These are phyloP conservation scores for Gossypium laxum DNA, from an alignment of 441 rosid genomes.

Conservation along the genomic window DNA sequence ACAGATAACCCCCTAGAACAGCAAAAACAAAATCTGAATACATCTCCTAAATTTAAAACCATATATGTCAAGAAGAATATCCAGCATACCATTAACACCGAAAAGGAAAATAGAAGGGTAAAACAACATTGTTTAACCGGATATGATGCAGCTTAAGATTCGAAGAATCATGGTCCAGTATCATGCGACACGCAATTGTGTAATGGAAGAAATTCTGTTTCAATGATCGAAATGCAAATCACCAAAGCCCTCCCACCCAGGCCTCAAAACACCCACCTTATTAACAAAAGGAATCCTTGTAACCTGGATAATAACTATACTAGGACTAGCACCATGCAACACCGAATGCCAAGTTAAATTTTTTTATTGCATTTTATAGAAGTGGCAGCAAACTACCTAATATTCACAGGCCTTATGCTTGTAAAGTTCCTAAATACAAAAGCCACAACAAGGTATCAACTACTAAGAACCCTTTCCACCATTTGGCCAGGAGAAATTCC, in stretches of 20 bases:
- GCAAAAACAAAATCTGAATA: slow-evolving; percentile 20
- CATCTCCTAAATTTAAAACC: not conserved
- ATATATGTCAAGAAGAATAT: not conserved
- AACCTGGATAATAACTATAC: not conserved
- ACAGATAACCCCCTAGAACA: slow-evolving; percentile 61
- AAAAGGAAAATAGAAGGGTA: not conserved
- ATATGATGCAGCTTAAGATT: not conserved
- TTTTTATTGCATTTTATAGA: not conserved
- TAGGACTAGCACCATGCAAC: not conserved
- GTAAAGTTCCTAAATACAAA: slow-evolving; percentile 2
- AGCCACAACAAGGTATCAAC: not conserved
- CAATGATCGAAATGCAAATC: not conserved
- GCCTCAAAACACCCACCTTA: not conserved
- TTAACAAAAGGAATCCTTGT: not conserved
- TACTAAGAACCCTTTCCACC: not conserved
- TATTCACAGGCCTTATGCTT: not conserved
- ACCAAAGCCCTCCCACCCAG: not conserved
- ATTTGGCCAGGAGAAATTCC: slow-evolving; percentile 1
- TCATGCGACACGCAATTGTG: not conserved
- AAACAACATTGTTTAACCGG: not conserved
- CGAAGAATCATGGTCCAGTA: not conserved
- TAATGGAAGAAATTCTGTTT: not conserved
- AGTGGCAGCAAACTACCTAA: not conserved
- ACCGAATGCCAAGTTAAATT: not conserved
- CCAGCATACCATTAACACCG: not conserved